A percentile compares a stretch with the other conserved stretches of the same genome.
Conservation (phyloP, 2,329 filamentous ascomycete genomes). For the Pestalotiopsis sp. region DNA sequence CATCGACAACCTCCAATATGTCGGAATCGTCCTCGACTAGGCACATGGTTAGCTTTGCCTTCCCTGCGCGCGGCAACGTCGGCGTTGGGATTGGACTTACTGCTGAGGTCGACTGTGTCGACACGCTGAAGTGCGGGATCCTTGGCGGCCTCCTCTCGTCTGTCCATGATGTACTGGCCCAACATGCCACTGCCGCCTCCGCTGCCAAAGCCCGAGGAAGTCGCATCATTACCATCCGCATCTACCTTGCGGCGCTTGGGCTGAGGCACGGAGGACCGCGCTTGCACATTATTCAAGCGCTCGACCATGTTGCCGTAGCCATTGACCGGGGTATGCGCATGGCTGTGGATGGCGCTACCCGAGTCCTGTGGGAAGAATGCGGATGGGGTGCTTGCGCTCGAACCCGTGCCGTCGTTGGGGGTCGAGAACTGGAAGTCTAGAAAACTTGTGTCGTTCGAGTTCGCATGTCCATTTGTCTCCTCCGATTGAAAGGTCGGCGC, state of each 20-base stretch:
- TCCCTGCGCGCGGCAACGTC: not conserved
- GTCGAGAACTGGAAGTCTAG: slow-evolving; percentile 43
- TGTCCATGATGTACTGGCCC: slow-evolving; percentile 67
- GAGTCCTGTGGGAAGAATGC: slow-evolving; percentile 13
- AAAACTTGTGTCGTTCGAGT: slow-evolving; percentile 34
- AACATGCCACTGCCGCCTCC: slow-evolving; percentile 58
- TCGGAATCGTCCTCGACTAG: slow-evolving; percentile 55
- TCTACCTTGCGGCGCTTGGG: slow-evolving; percentile 67
- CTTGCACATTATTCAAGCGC: slow-evolving; percentile 72
- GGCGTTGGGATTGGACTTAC: slow-evolving; percentile 37
- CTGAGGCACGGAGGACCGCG: slow-evolving; percentile 59
- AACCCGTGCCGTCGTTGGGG: slow-evolving; percentile 25
- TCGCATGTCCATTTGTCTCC: slow-evolving; percentile 24
- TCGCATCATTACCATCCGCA: slow-evolving; percentile 42
- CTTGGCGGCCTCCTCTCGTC: slow-evolving; percentile 46
- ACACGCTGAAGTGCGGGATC: slow-evolving; percentile 25
- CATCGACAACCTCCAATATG: slow-evolving; percentile 57
- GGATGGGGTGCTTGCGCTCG: slow-evolving; percentile 18
- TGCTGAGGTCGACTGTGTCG: slow-evolving; percentile 61
- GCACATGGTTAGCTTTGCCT: slow-evolving; percentile 17
- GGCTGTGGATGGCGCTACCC: slow-evolving; percentile 15
- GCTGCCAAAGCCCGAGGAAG: slow-evolving; percentile 41
- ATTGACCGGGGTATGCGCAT: slow-evolving; percentile 20
- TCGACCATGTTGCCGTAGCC: slow-evolving; percentile 70
- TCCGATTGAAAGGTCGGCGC: slow-evolving; percentile 21